A percentile compares a stretch with the other conserved stretches of the same genome.
phyloP scores from a whole-genome alignment of 805 yeast genomes.

The Candida saitoana region DNA sequence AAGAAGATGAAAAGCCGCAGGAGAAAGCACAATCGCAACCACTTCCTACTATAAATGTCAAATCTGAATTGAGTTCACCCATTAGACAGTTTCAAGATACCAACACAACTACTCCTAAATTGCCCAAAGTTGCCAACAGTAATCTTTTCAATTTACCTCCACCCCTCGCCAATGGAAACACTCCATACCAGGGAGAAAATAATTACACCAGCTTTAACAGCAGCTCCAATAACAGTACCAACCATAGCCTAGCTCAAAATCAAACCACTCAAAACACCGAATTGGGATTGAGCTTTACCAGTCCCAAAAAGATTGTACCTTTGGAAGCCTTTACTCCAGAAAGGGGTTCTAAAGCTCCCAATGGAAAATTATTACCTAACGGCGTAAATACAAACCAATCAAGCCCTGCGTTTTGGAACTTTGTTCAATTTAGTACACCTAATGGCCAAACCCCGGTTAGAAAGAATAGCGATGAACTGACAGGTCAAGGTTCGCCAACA shows the following conservation, averaged over 20 bases:
- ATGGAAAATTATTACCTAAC: constrained; percentile 14
- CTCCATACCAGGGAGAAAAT: constrained; percentile 3
- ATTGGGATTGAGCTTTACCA: constrained; percentile 34
- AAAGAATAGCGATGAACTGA: constrained; percentile 36
- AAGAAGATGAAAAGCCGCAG: constrained; percentile 2
- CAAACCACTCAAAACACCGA: constrained; percentile 27
- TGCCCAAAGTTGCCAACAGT: constrained; percentile 25
- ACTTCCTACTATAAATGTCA: constrained; percentile 12
- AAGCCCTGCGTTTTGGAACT: constrained; percentile 92
- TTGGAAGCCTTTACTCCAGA: constrained; percentile 45
- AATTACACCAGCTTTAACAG: constrained; percentile 4
- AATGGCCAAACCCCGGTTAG: constrained; percentile 41
- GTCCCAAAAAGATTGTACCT: constrained; percentile 40
- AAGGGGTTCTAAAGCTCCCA: constrained; percentile 30
- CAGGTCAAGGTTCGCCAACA: constrained; percentile 39
- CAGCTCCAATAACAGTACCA: constrained; percentile 4
- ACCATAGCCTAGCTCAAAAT: constrained; percentile 3
- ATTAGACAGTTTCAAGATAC: constrained; percentile 18
- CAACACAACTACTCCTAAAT: constrained; percentile 26
- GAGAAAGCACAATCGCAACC: constrained; percentile 6
- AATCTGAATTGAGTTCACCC: constrained; percentile 40
- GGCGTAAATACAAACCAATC: constrained; percentile 44
- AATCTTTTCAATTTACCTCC: constrained; percentile 31
- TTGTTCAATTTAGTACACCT: constrained; percentile 67
- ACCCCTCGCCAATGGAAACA: constrained; percentile 15